phyloP scores from a whole-genome alignment of 305 asterid species.

The Solanum hybrid region DNA sequence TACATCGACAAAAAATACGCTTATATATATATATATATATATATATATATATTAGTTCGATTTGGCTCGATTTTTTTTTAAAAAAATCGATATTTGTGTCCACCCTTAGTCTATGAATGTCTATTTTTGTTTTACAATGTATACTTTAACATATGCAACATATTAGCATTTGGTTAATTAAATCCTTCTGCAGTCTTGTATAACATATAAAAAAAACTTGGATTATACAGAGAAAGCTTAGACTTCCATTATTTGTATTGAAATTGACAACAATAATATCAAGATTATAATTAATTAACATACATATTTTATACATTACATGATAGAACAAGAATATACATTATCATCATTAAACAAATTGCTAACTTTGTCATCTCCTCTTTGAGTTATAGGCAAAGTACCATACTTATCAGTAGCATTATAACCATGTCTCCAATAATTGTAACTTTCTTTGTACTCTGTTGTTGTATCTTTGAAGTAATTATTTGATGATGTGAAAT shows the following conservation, averaged over 20 bases:
- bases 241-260: neutral
- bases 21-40: no score
- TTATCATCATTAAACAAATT: slow-evolving; percentile 84
- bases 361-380: slow-evolving; percentile 90
- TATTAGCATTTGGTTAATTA: neutral
- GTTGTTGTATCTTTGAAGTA: slow-evolving; percentile 61
- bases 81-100: no score
- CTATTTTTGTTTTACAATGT: neutral
- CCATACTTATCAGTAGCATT: slow-evolving; percentile 60
- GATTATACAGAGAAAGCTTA: neutral
- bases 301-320: slow-evolving; percentile 24
- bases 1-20: no score
- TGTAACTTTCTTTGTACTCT: slow-evolving; percentile 77
- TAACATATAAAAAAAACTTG: neutral
- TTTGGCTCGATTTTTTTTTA: no score
- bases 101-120: neutral
- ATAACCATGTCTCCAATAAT: slow-evolving; percentile 90
- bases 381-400: slow-evolving; percentile 43
- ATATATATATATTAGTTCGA: no score
- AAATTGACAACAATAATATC: neutral
- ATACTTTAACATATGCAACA: no score
- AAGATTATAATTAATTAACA: neutral
- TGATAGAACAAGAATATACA: slow-evolving; percentile 62
- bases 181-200: neutral
- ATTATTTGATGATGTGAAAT: slow-evolving; percentile 53